Conservation (phyloP, 306 rosid genomes). For the Dryas drummondii region DNA sequence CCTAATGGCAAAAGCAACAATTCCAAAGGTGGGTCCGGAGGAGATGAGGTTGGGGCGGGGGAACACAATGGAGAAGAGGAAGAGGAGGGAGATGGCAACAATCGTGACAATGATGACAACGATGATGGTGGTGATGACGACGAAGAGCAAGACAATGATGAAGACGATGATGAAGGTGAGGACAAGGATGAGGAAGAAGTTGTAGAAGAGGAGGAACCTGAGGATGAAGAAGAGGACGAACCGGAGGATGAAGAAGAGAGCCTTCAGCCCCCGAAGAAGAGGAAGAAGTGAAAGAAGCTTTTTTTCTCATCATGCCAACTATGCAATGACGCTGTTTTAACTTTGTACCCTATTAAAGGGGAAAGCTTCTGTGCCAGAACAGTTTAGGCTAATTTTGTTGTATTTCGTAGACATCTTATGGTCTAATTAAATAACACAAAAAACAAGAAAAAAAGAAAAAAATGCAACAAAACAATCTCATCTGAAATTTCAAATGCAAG, state of each 20-base stretch:
- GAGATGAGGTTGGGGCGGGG: slow-evolving; percentile 22
- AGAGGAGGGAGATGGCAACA: slow-evolving; percentile 19
- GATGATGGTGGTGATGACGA: background rate
- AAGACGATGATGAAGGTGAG: slow-evolving; percentile 4
- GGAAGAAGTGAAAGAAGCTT: slow-evolving; percentile 35
- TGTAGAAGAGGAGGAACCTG: slow-evolving; percentile 14
- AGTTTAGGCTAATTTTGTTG: slow-evolving; percentile 20
- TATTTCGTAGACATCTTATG: slow-evolving; percentile 1
- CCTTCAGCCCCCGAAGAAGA: slow-evolving; percentile 52
- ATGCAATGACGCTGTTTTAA: background rate
- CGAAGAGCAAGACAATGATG: background rate
- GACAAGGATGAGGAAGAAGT: slow-evolving; percentile 30
- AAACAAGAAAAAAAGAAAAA: background rate
- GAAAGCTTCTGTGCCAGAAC: slow-evolving; percentile 8
- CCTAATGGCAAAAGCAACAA: slow-evolving; percentile 21
- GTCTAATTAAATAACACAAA: slow-evolving; percentile 10
- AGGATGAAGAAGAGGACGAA: slow-evolving; percentile 31
- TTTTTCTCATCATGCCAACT: background rate
- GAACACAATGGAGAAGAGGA: slow-evolving; percentile 20
- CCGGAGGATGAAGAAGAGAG: slow-evolving; percentile 39
- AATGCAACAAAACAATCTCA: background rate
- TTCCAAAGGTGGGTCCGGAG: slow-evolving; percentile 19
- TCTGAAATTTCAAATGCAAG: too few relatives aligned
- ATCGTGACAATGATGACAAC: background rate
- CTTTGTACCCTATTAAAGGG: background rate